phyloP scores from a whole-genome alignment of 306 rosid genomes.

The Prunus mume region DNA sequence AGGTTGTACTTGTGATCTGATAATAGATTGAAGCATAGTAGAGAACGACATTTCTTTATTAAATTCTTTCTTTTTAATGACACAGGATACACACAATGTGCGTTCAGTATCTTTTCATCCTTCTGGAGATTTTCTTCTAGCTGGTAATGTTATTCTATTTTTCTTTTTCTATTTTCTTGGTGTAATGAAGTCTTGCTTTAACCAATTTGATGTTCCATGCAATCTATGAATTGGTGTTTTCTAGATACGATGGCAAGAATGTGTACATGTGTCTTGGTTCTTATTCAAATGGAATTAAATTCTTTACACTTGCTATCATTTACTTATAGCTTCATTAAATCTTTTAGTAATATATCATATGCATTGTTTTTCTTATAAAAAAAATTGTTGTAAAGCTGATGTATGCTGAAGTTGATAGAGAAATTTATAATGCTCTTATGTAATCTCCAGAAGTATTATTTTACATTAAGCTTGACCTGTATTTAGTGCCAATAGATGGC shows the following conservation, averaged over 20 bases:
- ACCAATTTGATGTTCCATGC: constrained; percentile 12
- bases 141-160: constrained; percentile 47
- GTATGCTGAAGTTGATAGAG: background rate
- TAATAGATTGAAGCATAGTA: constrained; percentile 17
- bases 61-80: constrained; percentile 12
- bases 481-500: background rate
- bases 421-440: background rate
- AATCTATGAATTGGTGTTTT: constrained; percentile 5
- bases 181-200: background rate
- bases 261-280: background rate
- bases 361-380: background rate
- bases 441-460: background rate
- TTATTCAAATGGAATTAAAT: background rate
- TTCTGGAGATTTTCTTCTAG: constrained; percentile 86
- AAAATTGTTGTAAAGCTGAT: background rate
- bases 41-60: constrained; percentile 1
- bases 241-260: background rate
- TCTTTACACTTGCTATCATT: background rate
- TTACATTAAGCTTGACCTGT: background rate
- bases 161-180: background rate
- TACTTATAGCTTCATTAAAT: background rate
- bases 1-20: constrained; percentile 48
- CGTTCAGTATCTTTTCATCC: constrained; percentile 90
- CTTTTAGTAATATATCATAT: background rate
- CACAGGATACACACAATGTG: constrained; percentile 92